Evolutionary conservation across 148 eudicot genomes (phyloP).

Genomic region (Camellia sinensis): DNA sequence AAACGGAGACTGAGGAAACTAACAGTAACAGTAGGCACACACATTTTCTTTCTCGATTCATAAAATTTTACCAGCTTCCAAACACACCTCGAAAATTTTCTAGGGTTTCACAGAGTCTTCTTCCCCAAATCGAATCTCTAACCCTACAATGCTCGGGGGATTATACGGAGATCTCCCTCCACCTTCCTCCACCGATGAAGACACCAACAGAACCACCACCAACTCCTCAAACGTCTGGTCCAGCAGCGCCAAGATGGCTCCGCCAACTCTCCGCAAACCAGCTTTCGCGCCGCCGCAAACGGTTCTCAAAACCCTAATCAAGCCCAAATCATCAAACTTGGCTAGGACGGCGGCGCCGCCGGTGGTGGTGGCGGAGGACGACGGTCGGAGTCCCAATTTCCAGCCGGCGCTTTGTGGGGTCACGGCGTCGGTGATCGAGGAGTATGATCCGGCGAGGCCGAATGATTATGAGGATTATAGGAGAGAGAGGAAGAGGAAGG

Average conservation of each 20-base stretch:
- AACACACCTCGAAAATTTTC: background rate
- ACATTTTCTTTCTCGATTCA: background rate
- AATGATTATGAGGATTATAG: slow-evolving; percentile 88
- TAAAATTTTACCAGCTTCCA: background rate
- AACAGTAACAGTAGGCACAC: too few species aligned
- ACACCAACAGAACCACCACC: slow-evolving; percentile 16
- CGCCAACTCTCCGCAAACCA: slow-evolving; percentile 87
- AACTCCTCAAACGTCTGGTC: slow-evolving; percentile 64
- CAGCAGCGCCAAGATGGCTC: slow-evolving; percentile 80
- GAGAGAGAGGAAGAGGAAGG: slow-evolving; percentile 61
- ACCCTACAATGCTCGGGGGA: slow-evolving; percentile 62
- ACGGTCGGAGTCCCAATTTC: slow-evolving; percentile 19
- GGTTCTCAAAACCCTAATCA: slow-evolving; percentile 38
- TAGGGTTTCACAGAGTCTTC: slow-evolving; percentile 3
- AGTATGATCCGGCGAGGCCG: slow-evolving; percentile 83
- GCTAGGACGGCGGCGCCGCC: background rate
- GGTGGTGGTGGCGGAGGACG: background rate
- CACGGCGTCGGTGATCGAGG: slow-evolving; percentile 62
- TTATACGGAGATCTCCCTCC: slow-evolving; percentile 91
- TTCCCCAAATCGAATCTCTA: background rate
- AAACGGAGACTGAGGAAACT: too few species aligned
- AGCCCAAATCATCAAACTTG: slow-evolving; percentile 21
- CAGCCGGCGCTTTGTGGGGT: slow-evolving; percentile 71
- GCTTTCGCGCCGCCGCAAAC: slow-evolving; percentile 51
- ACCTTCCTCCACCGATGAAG: slow-evolving; percentile 63